phyloP scores from a whole-genome alignment of 75 land plant species.

The Cupressus sempervirens region DNA sequence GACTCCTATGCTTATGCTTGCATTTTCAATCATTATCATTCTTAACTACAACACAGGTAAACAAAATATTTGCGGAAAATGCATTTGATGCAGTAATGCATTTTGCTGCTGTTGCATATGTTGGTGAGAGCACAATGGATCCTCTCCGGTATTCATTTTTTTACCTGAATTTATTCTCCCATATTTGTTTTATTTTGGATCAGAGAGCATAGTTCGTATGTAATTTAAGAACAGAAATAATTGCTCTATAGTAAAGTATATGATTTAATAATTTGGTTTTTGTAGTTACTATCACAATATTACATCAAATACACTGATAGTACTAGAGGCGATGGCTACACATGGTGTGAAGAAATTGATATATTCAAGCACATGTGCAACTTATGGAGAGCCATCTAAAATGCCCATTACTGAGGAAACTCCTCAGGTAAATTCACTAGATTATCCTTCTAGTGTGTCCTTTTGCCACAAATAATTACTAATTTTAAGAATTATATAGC shows the following conservation, averaged over 20 bases:
- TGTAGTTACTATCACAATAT: conserved; percentile 86
- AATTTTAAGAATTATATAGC: neutral
- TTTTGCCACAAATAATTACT: neutral
- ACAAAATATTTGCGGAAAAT: conserved; percentile 67
- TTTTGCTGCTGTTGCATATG: conserved; percentile 93
- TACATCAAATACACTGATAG: conserved; percentile 69
- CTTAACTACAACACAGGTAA: conserved; percentile 47
- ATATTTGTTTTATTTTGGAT: neutral
- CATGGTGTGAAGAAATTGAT: conserved; percentile 70
- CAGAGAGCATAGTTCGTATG: neutral
- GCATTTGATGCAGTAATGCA: conserved; percentile 94
- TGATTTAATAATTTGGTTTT: neutral
- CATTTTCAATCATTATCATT: neutral
- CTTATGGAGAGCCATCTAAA: conserved; percentile 82
- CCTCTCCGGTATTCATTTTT: conserved; percentile 63
- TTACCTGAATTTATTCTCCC: neutral
- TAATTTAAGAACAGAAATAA: neutral
- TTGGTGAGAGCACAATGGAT: conserved; percentile 84
- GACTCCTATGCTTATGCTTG: neutral
- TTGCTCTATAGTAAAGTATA: neutral
- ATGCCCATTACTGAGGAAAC: conserved; percentile 92
- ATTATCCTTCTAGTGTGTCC: neutral
- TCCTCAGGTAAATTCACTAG: conserved; percentile 56
- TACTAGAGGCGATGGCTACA: conserved; percentile 74
- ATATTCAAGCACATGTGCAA: conserved; percentile 89